Conservation (phyloP, 192 early-diverging fungal genomes). For the Dissophora globulifera region DNA sequence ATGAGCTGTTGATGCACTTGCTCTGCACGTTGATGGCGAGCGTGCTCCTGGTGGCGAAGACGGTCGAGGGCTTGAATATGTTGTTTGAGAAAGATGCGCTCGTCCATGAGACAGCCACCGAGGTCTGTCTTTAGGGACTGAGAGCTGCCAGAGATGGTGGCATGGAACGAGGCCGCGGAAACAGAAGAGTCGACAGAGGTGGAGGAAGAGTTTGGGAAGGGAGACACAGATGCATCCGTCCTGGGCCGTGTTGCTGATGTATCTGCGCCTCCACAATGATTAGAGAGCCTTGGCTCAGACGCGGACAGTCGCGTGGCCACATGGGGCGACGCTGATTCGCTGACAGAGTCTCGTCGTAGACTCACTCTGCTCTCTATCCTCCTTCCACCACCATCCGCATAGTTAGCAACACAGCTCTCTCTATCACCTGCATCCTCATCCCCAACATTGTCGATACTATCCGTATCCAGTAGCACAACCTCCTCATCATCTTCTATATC, state of each 20-base stretch:
- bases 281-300: too few species aligned
- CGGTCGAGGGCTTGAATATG: slow-evolving; percentile 29
- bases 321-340: neutral
- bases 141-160: slow-evolving; percentile 33
- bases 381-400: neutral
- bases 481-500: neutral
- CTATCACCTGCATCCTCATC: neutral
- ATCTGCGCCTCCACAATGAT: too few species aligned
- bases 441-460: neutral
- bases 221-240: neutral
- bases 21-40: slow-evolving; percentile 10
- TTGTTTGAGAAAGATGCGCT: slow-evolving; percentile 37
- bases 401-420: neutral
- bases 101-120: slow-evolving; percentile 20
- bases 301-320: too few species aligned
- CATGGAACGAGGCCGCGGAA: slow-evolving; percentile 11
- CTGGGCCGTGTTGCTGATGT: neutral
- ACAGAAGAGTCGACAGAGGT: neutral
- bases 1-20: slow-evolving; percentile 11
- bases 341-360: neutral
- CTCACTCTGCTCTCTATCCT: neutral
- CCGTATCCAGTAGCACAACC: neutral
- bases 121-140: slow-evolving; percentile 28
- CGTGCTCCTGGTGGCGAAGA: slow-evolving; percentile 15
- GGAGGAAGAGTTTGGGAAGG: neutral